These are phyloP conservation scores for Gossypium trilobum DNA, from an alignment of 441 rosid genomes.

Conservation along the genomic window DNA sequence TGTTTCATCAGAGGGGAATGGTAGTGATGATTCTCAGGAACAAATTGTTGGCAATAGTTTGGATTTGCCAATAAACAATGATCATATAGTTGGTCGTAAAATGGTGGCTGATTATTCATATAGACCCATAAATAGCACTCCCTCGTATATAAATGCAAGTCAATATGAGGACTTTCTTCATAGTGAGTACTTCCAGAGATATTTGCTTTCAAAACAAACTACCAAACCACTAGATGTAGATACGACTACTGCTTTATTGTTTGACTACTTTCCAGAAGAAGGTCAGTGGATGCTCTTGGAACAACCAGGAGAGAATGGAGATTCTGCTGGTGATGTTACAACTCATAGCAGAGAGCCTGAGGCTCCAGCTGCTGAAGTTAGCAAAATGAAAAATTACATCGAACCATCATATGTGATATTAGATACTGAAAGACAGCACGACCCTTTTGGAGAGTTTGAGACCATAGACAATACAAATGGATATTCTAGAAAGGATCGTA, in stretches of 20 bases:
- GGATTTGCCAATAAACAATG: constrained; percentile 19
- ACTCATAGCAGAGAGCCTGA: constrained; percentile 21
- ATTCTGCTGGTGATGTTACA: constrained; percentile 25
- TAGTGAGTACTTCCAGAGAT: constrained; percentile 31
- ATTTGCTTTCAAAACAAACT: constrained; percentile 43
- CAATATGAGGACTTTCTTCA: constrained; percentile 26
- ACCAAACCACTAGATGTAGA: constrained; percentile 55
- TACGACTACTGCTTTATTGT: constrained; percentile 60
- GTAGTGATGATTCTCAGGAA: constrained; percentile 17
- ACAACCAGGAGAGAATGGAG: constrained; percentile 40
- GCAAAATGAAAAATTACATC: constrained; percentile 32
- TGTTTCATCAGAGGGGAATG: constrained; percentile 12
- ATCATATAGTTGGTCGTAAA: constrained; percentile 30
- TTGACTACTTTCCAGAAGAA: constrained; percentile 89
- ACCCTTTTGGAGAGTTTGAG: constrained; percentile 32
- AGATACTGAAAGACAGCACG: constrained; percentile 45
- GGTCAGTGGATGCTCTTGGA: constrained; percentile 88
- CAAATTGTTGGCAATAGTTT: constrained; percentile 8
- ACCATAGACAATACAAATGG: constrained; percentile 24
- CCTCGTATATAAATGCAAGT: constrained; percentile 27
- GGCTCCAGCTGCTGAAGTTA: constrained; percentile 20
- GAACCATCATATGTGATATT: constrained; percentile 67
- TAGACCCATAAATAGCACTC: constrained; percentile 30
- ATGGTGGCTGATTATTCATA: constrained; percentile 26
- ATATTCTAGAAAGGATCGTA: constrained; percentile 22